These are phyloP conservation scores for Penicillium olsonii DNA, from an alignment of 2,329 filamentous ascomycete species.

Conservation along the genomic window DNA sequence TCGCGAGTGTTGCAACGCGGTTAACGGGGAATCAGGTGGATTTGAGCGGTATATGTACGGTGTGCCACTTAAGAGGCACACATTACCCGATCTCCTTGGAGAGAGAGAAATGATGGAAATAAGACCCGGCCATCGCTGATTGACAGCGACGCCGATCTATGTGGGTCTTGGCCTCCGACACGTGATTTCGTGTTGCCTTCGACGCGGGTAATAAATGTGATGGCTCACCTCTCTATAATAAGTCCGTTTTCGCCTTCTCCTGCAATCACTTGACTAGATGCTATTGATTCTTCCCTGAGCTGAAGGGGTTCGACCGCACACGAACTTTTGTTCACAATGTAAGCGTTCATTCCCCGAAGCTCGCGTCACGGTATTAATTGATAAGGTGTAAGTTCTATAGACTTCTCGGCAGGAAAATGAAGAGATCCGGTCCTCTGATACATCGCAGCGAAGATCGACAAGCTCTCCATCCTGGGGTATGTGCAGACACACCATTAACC, in stretches of 20 bases:
- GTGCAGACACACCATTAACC: background rate
- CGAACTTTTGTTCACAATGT: slow-evolving; percentile 19
- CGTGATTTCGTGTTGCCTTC: slow-evolving; percentile 26
- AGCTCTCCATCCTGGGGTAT: slow-evolving; percentile 78
- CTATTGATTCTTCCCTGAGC: background rate
- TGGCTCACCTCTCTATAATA: slow-evolving; percentile 8
- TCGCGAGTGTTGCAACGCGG: background rate
- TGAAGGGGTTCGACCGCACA: background rate
- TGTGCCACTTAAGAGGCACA: background rate
- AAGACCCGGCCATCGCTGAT: slow-evolving; percentile 5
- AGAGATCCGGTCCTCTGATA: slow-evolving; percentile 4
- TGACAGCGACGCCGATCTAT: slow-evolving; percentile 14
- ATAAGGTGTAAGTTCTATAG: slow-evolving; percentile 34
- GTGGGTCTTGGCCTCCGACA: slow-evolving; percentile 18
- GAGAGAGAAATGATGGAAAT: slow-evolving; percentile 1
- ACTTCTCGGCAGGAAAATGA: background rate
- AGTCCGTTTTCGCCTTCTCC: background rate
- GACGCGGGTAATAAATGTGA: slow-evolving; percentile 21
- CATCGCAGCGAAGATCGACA: slow-evolving; percentile 75
- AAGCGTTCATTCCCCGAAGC: slow-evolving; percentile 5
- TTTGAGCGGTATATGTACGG: background rate
- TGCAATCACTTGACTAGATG: background rate
- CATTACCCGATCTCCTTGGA: background rate
- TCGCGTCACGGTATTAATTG: slow-evolving; percentile 16
- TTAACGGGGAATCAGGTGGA: background rate